These are phyloP conservation scores for Zymoseptoria crescenta DNA, from an alignment of 2,329 filamentous ascomycete species.

Conservation along the genomic window DNA sequence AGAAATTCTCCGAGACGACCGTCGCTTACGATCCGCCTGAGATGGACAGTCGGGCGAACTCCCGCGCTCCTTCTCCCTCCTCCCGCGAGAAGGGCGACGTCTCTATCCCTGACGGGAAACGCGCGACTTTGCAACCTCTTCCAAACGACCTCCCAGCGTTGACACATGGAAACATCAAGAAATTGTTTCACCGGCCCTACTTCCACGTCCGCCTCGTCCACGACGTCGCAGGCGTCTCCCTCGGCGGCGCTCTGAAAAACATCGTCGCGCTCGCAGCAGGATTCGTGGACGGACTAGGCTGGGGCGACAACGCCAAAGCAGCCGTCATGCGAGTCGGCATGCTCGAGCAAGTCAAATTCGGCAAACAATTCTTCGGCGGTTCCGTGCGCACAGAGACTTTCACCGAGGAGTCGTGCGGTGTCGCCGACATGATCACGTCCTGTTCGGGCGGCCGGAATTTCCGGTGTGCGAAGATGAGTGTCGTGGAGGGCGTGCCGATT, in stretches of 20 bases:
- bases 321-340: slow-evolving; percentile 95
- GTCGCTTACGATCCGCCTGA: slow-evolving; percentile 90
- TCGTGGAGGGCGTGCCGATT: slow-evolving; percentile 70
- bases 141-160: slow-evolving; percentile 78
- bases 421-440: slow-evolving; percentile 91
- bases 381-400: slow-evolving; percentile 78
- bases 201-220: slow-evolving; percentile 93
- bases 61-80: slow-evolving; percentile 45
- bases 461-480: slow-evolving; percentile 80
- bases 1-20: slow-evolving; percentile 96
- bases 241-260: slow-evolving; percentile 93
- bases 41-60: slow-evolving; percentile 73
- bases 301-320: slow-evolving; percentile 99
- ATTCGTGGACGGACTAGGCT: slow-evolving; percentile 89
- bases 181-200: slow-evolving; percentile 89
- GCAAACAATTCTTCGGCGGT: slow-evolving; percentile 82
- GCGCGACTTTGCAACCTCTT: slow-evolving; percentile 48
- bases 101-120: slow-evolving; percentile 21
- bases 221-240: slow-evolving; percentile 93
- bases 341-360: slow-evolving; percentile 93
- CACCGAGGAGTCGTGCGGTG: slow-evolving; percentile 91
- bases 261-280: slow-evolving; percentile 89
- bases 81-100: neutral
- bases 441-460: slow-evolving; percentile 91
- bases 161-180: slow-evolving; percentile 73